A percentile compares a stretch with the other conserved stretches of the same genome.
Conservation (phyloP, 805 yeast species). For the Starmerella tilneyi region DNA sequence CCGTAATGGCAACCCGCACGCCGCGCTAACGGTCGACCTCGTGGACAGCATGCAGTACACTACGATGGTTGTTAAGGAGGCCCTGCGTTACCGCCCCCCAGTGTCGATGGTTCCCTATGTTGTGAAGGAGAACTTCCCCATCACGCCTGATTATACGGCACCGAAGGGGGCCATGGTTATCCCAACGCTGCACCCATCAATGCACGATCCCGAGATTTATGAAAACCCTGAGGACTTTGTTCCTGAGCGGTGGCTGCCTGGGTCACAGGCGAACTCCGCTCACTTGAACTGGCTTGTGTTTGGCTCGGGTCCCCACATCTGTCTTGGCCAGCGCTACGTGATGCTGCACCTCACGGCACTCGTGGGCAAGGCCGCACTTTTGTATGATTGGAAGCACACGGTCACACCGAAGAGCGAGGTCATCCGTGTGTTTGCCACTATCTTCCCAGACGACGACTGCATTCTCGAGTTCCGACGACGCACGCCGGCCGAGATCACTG, state of each 20-base stretch:
- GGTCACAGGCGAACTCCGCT: constrained; percentile 61
- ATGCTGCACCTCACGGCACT: constrained; percentile 78
- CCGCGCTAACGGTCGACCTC: constrained; percentile 54
- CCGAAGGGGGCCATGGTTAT: constrained; percentile 97
- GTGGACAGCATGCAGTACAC: constrained; percentile 85
- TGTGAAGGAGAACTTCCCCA: constrained; percentile 76
- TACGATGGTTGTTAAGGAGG: constrained; percentile 79
- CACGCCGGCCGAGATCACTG: constrained; percentile 15
- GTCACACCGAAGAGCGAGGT: constrained; percentile 79
- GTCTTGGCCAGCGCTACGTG: constrained; percentile 91
- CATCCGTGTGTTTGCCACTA: constrained; percentile 93
- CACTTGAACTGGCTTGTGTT: constrained; percentile 92
- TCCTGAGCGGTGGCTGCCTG: constrained; percentile 87
- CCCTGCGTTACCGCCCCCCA: constrained; percentile 92
- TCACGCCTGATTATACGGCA: constrained; percentile 71
- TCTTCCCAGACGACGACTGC: constrained; percentile 94
- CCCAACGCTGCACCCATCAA: constrained; percentile 89
- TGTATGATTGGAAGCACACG: constrained; percentile 69
- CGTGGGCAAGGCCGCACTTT: constrained; percentile 82
- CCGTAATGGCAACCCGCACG: constrained; percentile 63
- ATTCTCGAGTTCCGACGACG: constrained; percentile 51
- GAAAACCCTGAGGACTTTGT: constrained; percentile 87
- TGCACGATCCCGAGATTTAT: constrained; percentile 95
- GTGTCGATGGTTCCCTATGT: constrained; percentile 97
- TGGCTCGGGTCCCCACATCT: constrained; percentile 94